Evolutionary conservation across 202 grass and related monocot genomes (phyloP), one percentile per base, ranked within the genome.

Genomic region (Brachypodium distachyon): DNA sequence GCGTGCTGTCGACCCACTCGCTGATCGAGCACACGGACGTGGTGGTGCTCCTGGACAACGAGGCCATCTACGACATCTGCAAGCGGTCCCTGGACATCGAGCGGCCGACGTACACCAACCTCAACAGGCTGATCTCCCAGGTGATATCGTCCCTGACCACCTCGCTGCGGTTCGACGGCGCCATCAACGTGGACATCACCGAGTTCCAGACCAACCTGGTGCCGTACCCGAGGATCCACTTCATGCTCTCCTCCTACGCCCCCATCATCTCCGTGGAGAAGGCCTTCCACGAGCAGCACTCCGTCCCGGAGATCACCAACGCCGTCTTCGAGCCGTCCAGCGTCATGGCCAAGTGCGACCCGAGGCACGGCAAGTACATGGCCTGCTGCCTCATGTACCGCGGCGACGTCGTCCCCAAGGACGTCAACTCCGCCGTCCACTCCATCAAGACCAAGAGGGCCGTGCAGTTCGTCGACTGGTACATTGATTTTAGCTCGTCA

Each of bases 121-220:
- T 93, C 8, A 93, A 93, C 78, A 57, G 91, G 63, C 87, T 93
- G 11, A 88, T 93, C 36, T 90, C 91, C 50, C 87, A 93, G 65
- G 88, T 90, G 37, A 93, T 93, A 49, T 93, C 91, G 59, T 93
- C 91, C 21, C 81, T 93, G 18, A 93, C 91, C 56, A 90, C 91
- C 1, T 93, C 87, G 0, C 78, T 93, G 59, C 83, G 91, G 36
- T 93, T 93, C 77, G 87, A 93, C 5, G 87, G 91, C 6, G 91
- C 91, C n/a, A 93, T 93, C 22, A 93, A 93, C 54, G 91, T 93
- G 1, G 91, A 93, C 81, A 93, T 93, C 57, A 93, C 87, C 66
- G 91, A 93, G 77, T 93, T 93, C 91, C 91, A 93, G 84, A 93
- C 91, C 53, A 93, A 93, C 75, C 91, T 93, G 32, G 87, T 93